Base-by-base conservation (phyloP, 805 yeast genomes). In the Yarrowia hollandica region DNA sequence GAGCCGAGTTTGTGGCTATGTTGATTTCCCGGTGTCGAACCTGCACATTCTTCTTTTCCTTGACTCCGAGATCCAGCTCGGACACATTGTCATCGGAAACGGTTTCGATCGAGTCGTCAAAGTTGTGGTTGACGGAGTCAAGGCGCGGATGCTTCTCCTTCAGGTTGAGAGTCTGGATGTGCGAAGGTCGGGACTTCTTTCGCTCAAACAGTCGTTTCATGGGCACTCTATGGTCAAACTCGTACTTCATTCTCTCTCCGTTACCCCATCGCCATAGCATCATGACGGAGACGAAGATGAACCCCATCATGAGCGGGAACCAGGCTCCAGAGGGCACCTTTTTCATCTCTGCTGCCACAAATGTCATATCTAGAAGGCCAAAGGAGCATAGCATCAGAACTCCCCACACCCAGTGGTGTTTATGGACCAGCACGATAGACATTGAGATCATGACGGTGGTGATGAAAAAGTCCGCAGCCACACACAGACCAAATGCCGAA, bases 281-380 rank as follows among this genome's bases (percentile, higher is more conserved):
- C 58, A 52, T 52, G 42, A 52, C 26, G 0, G 44, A 35, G 5
- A 52, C 44, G 21, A 62, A 41, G 11, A 59, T 46, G 26, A 37
- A 19, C 9, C 60, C 48, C 23, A 59, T 52, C 25, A 61, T 48
- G 28, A 82, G 67, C 0, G 86, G 82, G 64, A 82, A 81, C 86
- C 86, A 82, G 1, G 85, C 86, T 34, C 85, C 86, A 62, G 79
- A 80, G 0, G 79, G 76, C 2, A 82, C 76, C 66, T 82, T 82
- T 63, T 73, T 75, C 63, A 79, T 62, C 59, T 80, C 82, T 4
- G 84, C 75, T 56, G 75, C 68, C 15, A 82, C 73, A 64, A 81
- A 69, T 38, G 75, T 67, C 38, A 72, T 63, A 64, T 82, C 86
- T 31, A 82, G 69, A 0, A 83, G 75, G 7, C 78, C 74, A 64